Conservation (phyloP, 257 asterid genomes). For the Sherardia arvensis region DNA sequence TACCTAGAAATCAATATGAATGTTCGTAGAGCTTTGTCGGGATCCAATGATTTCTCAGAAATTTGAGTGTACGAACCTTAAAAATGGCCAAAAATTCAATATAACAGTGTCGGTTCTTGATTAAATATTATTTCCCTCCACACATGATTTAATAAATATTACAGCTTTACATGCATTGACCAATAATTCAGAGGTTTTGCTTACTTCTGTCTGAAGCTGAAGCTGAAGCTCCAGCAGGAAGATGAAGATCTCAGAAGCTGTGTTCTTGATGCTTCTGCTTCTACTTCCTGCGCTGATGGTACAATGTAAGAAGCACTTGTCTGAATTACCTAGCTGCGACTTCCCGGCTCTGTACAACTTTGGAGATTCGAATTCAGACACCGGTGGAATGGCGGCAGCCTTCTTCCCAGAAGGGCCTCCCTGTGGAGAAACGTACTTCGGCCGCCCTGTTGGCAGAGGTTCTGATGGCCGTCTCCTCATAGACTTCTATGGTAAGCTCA, state of each 20-base stretch:
- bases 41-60: not conserved
- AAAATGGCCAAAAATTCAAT: not conserved
- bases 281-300: not conserved
- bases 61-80: not conserved
- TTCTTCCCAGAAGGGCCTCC: conserved; percentile 42
- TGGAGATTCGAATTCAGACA: conserved; percentile 69
- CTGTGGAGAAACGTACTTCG: conserved; percentile 44
- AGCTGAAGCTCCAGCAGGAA: not conserved
- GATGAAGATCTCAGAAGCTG: not conserved
- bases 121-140: not conserved
- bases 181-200: not conserved
- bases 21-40: not conserved
- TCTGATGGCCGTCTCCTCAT: conserved; percentile 64
- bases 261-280: conserved; percentile 4
- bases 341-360: conserved; percentile 54
- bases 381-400: conserved; percentile 51
- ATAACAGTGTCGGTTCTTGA: not conserved
- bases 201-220: conserved; percentile 4
- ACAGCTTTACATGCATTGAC: not conserved
- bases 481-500: conserved; percentile 38
- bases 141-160: not conserved
- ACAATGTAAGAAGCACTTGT: not conserved
- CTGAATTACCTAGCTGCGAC: conserved; percentile 19
- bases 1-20: not conserved
- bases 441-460: conserved; percentile 42